Percentiles rank a stretch among this genome's conserved stretches.
phyloP scores from a whole-genome alignment of 345 rosid species.

The Gossypium mustelinum region DNA sequence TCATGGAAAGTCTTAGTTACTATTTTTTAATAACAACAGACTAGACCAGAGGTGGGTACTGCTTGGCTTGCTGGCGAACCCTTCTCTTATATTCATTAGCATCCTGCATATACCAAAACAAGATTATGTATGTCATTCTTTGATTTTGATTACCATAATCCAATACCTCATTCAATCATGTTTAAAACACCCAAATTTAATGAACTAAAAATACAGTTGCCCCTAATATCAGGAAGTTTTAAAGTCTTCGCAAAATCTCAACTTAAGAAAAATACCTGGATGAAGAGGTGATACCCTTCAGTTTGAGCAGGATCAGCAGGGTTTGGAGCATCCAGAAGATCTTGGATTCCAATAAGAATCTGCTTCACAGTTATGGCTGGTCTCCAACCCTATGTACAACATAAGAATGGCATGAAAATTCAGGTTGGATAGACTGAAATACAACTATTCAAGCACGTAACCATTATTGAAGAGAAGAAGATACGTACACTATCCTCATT shows the following conservation, averaged over 20 bases:
- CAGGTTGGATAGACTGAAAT: not conserved
- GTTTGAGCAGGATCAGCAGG: slow-evolving; percentile 90
- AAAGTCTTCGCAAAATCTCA: not conserved
- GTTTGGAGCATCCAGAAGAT: slow-evolving; percentile 82
- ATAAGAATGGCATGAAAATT: slow-evolving; percentile 8
- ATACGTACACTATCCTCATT: slow-evolving; percentile 76
- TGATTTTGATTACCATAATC: not conserved
- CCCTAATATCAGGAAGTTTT: not conserved
- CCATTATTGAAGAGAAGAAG: not conserved
- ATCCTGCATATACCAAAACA: slow-evolving; percentile 47
- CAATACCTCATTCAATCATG: not conserved
- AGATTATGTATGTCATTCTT: not conserved
- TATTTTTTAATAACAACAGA: slow-evolving; percentile 23
- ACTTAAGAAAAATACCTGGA: slow-evolving; percentile 49
- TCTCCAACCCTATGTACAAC: slow-evolving; percentile 67
- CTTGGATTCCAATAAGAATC: slow-evolving; percentile 88
- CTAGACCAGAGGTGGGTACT: slow-evolving; percentile 65
- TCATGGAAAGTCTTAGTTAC: slow-evolving; percentile 3
- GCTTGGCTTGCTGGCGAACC: slow-evolving; percentile 85
- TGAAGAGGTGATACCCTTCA: slow-evolving; percentile 84
- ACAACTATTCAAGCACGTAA: not conserved
- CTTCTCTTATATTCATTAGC: slow-evolving; percentile 75
- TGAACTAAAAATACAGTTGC: not conserved
- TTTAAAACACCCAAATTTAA: not conserved
- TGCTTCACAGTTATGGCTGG: slow-evolving; percentile 91